These are phyloP conservation scores for Gymnopus androsaceus DNA, from an alignment of 1,284 basidiomycete species.

Conservation along the genomic window DNA sequence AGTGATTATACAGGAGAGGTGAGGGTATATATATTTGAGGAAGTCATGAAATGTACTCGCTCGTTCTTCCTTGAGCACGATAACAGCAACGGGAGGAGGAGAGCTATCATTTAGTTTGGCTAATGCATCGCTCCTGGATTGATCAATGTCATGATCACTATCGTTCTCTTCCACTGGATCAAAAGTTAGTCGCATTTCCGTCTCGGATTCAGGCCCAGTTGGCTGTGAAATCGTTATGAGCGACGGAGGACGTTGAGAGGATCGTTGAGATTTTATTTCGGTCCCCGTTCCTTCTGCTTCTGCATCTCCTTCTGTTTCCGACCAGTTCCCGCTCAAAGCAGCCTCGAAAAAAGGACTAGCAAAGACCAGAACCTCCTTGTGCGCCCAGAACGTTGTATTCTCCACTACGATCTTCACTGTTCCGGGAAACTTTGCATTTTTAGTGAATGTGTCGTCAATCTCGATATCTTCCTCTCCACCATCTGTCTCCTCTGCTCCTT, in stretches of 20 bases:
- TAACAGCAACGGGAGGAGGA: slow-evolving; percentile 66
- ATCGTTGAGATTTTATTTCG: not conserved
- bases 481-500: slow-evolving; percentile 64
- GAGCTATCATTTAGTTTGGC: slow-evolving; percentile 45
- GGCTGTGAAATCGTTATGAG: slow-evolving; percentile 80
- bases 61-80: slow-evolving; percentile 81
- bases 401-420: slow-evolving; percentile 86
- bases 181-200: slow-evolving; percentile 57
- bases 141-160: slow-evolving; percentile 35
- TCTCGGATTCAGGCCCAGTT: slow-evolving; percentile 54
- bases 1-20: slow-evolving; percentile 85
- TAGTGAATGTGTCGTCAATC: slow-evolving; percentile 72
- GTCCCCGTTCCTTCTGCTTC: too few species aligned
- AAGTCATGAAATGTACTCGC: slow-evolving; percentile 85
- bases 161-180: slow-evolving; percentile 49
- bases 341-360: slow-evolving; percentile 87
- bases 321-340: slow-evolving; percentile 79
- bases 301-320: slow-evolving; percentile 41
- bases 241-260: slow-evolving; percentile 67
- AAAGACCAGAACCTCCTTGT: slow-evolving; percentile 83
- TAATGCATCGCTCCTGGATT: slow-evolving; percentile 31
- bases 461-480: slow-evolving; percentile 72
- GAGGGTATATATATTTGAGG: slow-evolving; percentile 83
- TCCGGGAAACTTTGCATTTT: slow-evolving; percentile 65
- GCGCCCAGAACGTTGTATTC: slow-evolving; percentile 82